Conservation (phyloP, 805 yeast genomes). For the Hanseniaspora pseudoguilliermondii region DNA sequence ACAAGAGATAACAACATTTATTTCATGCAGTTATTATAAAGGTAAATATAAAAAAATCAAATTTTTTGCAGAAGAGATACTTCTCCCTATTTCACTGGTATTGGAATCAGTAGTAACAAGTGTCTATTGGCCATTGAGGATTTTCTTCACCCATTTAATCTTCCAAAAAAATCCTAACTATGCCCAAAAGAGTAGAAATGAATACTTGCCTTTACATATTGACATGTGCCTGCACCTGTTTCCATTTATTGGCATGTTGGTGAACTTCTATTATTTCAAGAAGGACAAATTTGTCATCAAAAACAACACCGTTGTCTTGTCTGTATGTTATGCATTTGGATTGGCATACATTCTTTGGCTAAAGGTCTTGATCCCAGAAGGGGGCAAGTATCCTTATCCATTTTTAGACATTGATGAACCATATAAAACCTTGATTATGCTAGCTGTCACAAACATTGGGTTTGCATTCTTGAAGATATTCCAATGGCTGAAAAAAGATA, state of each 20-base stretch:
- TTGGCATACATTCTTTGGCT: slow-evolving; percentile 43
- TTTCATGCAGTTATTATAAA: slow-evolving; percentile 28
- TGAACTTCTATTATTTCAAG: slow-evolving; percentile 46
- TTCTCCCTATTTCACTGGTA: slow-evolving; percentile 41
- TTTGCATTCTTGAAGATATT: slow-evolving; percentile 24
- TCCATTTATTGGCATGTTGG: slow-evolving; percentile 40
- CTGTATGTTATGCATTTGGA: slow-evolving; percentile 31
- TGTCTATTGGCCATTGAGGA: slow-evolving; percentile 58
- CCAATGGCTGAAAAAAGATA: slow-evolving; percentile 22
- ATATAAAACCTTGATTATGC: slow-evolving; percentile 38
- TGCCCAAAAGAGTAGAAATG: not conserved
- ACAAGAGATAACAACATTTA: slow-evolving; percentile 5
- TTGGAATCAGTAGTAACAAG: slow-evolving; percentile 48
- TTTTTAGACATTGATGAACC: slow-evolving; percentile 44
- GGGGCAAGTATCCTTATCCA: slow-evolving; percentile 53
- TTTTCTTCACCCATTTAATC: slow-evolving; percentile 40
- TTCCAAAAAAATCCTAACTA: slow-evolving; percentile 23
- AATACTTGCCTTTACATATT: slow-evolving; percentile 32
- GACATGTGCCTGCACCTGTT: slow-evolving; percentile 50
- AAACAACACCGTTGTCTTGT: slow-evolving; percentile 30
- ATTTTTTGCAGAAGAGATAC: slow-evolving; percentile 13
- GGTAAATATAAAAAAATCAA: not conserved
- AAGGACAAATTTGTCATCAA: slow-evolving; percentile 31
- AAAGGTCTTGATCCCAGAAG: slow-evolving; percentile 33
- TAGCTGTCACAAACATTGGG: slow-evolving; percentile 31